These are phyloP conservation scores for Pseudozyma sp. DNA, from an alignment of 1,284 basidiomycete genomes.

Conservation along the genomic window DNA sequence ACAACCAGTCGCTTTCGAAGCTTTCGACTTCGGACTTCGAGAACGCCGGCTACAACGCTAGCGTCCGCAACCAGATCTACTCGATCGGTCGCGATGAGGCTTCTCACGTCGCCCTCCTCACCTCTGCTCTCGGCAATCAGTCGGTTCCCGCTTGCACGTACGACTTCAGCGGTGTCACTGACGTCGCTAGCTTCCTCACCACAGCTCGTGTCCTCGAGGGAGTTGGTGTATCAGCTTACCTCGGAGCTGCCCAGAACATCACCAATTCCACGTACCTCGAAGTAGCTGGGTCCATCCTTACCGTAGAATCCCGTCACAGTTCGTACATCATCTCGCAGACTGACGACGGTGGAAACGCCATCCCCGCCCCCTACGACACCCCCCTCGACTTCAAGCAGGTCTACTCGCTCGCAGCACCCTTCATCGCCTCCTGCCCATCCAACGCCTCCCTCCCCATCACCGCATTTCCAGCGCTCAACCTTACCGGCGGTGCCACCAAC, in stretches of 20 bases:
- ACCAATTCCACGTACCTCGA: conserved; percentile 38
- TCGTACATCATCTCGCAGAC: conserved; percentile 68
- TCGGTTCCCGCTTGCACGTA: conserved; percentile 47
- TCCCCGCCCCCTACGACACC: conserved; percentile 49
- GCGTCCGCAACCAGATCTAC: conserved; percentile 49
- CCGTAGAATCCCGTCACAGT: conserved; percentile 73
- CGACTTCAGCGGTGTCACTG: conserved; percentile 37
- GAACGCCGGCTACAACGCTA: conserved; percentile 43
- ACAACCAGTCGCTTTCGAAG: conserved; percentile 50
- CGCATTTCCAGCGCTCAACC: conserved; percentile 35
- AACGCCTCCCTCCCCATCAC: conserved; percentile 38
- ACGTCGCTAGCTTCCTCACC: conserved; percentile 49
- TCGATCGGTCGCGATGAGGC: conserved; percentile 51
- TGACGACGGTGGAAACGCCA: conserved; percentile 30
- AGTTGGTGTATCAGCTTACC: conserved; percentile 41
- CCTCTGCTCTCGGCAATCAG: conserved; percentile 33
- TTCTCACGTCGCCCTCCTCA: conserved; percentile 34
- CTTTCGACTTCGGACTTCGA: conserved; percentile 36
- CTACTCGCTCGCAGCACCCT: conserved; percentile 60
- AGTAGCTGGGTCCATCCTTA: conserved; percentile 68
- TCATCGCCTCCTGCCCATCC: conserved; percentile 49
- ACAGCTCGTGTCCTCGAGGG: conserved; percentile 54
- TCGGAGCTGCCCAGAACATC: conserved; percentile 51
- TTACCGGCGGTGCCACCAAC: conserved; percentile 21
- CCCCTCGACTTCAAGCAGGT: conserved; percentile 58